These are phyloP conservation scores for Colletotrichum sp. DNA, from an alignment of 2,329 filamentous ascomycete genomes.

Conservation along the genomic window DNA sequence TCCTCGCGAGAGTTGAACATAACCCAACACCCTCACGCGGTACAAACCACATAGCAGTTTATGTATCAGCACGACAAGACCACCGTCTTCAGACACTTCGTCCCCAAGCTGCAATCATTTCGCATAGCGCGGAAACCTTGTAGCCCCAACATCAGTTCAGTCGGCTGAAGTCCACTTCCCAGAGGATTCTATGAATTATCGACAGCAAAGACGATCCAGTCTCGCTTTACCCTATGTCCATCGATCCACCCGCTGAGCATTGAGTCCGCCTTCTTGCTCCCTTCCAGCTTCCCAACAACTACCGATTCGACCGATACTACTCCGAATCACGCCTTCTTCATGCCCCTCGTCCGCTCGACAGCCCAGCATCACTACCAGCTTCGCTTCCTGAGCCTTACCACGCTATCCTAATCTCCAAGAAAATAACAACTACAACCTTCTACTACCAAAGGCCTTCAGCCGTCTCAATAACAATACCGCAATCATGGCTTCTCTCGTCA, in stretches of 20 bases:
- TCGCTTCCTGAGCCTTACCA: constrained; percentile 24
- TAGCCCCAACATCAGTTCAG: constrained; percentile 87
- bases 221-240: constrained; percentile 61
- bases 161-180: constrained; percentile 75
- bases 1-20: constrained; percentile 15
- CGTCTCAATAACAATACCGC: constrained; percentile 41
- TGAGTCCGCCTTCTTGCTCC: constrained; percentile 52
- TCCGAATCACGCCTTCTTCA: constrained; percentile 9
- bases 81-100: constrained; percentile 92
- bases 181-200: constrained; percentile 63
- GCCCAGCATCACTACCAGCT: constrained; percentile 25
- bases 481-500: constrained; percentile 90
- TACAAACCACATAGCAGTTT: constrained; percentile 62
- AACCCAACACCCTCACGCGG: constrained; percentile 18
- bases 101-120: constrained; percentile 96
- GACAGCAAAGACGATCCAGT: constrained; percentile 50
- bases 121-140: constrained; percentile 94
- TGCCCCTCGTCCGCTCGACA: constrained; percentile 10
- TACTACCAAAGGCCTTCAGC: neutral
- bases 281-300: neutral
- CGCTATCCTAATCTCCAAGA: neutral
- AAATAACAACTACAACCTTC: neutral
- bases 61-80: constrained; percentile 96
- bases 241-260: constrained; percentile 57
- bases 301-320: neutral